Percentiles rank a stretch among this genome's conserved stretches.
Evolutionary conservation across 805 yeast genomes (phyloP).

Genomic region (Metschnikowia santaceciliae): DNA sequence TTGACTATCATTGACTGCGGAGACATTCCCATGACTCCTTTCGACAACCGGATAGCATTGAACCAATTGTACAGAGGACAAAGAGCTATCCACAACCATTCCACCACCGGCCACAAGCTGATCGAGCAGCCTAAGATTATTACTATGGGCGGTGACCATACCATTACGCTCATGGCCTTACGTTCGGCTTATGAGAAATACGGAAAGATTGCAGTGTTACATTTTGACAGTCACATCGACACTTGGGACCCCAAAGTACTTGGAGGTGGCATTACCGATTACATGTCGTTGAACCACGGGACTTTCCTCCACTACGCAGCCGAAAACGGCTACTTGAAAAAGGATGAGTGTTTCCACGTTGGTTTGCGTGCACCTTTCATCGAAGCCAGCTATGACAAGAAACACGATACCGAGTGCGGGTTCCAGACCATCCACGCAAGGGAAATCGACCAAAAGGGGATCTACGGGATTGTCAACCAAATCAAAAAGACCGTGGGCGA

Average conservation of each 20-base stretch:
- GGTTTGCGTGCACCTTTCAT: constrained; percentile 65
- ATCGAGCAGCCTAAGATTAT: constrained; percentile 37
- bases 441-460: constrained; percentile 43
- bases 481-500: constrained; percentile 35
- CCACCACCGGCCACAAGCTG: constrained; percentile 13
- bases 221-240: constrained; percentile 67
- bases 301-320: constrained; percentile 68
- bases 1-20: constrained; percentile 53
- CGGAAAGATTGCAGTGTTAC: constrained; percentile 50
- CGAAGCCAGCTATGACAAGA: constrained; percentile 30
- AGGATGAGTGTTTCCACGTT: constrained; percentile 51
- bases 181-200: constrained; percentile 48
- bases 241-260: constrained; percentile 63
- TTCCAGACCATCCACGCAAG: constrained; percentile 44
- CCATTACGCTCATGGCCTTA: constrained; percentile 49
- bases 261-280: constrained; percentile 60
- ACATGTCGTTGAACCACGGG: constrained; percentile 62
- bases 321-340: constrained; percentile 56
- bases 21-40: constrained; percentile 65
- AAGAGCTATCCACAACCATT: constrained; percentile 43
- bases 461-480: constrained; percentile 31
- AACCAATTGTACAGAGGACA: constrained; percentile 58
- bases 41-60: constrained; percentile 61
- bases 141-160: constrained; percentile 62
- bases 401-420: constrained; percentile 51